Base-by-base conservation (phyloP, 208 protist species). In the Crithidia mellificae region DNA sequence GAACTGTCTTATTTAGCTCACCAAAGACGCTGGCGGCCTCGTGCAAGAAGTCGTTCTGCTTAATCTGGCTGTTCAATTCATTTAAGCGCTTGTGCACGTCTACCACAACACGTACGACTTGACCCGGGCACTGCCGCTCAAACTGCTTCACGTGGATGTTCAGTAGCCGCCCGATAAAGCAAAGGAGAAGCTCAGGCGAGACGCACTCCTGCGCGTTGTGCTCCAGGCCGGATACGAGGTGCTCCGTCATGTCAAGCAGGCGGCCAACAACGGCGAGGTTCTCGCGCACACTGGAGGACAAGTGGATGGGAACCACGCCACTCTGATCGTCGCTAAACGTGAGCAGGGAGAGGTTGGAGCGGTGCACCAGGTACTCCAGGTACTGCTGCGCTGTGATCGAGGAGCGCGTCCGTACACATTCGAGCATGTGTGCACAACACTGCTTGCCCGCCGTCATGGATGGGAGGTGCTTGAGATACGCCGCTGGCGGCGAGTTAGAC, bases 91-190 rank as follows among this genome's bases (percentile, higher is more conserved):
- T 78, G 56, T 87, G 85, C 34, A 77, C 74, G 14, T 79, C 63
- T 17, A 93, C 82, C 19, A 92, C 64, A 20, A 53, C 62, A 1
- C 78, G 59, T 38, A 93, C 83, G 1, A 91, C 75, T 20, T 73
- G 68, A 9, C 61, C 47, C 11, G 88, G 88, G 57, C 87, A 96
- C 14, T 72, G 78, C 15, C 85, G 83, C 69, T 86, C 81, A 63
- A 92, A 80, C 44, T 70, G 53, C 19, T 69, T 69, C 5, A 90
- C 61, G 66, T 92, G 79, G 11, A 81, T 73, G n/a, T 68, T 80
- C 34, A 96, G 63, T 36, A 93, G 38, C 4, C 87, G 67, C 0
- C 88, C 91, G 49, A 81, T 82, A 22, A 93, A 72, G 49, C 78
- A 93, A 17, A 93, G 64, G 30, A 92, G 39, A 14, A 94, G 61